phyloP scores from a whole-genome alignment of 345 rosid genomes.

The Salix udensis region DNA sequence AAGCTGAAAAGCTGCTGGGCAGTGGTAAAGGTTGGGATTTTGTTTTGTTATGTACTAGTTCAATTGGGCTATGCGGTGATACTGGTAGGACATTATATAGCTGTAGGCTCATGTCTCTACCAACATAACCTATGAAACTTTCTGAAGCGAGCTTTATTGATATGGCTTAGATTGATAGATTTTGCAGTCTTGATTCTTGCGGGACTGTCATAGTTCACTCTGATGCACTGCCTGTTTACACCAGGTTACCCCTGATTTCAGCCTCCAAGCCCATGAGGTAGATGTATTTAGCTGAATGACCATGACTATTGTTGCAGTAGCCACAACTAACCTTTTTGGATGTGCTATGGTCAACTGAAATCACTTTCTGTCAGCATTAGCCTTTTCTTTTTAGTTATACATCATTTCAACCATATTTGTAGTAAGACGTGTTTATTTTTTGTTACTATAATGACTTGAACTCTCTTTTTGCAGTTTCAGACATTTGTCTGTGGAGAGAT shows the following conservation, averaged over 20 bases:
- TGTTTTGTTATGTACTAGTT: constrained; percentile 14
- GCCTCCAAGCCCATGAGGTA: background rate
- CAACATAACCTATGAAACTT: background rate
- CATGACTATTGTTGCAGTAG: background rate
- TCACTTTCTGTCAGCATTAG: background rate
- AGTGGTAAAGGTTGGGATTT: constrained; percentile 69
- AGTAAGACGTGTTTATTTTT: background rate
- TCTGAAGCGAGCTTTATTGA: background rate
- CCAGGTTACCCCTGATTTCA: background rate
- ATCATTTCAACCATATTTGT: background rate
- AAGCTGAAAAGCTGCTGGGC: constrained; percentile 74
- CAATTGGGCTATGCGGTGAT: background rate
- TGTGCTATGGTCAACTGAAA: background rate
- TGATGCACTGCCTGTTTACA: background rate
- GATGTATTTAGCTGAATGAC: background rate
- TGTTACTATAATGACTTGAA: constrained; percentile 11
- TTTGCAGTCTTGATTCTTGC: background rate
- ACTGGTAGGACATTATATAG: background rate
- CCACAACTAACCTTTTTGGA: background rate
- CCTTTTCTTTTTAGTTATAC: background rate
- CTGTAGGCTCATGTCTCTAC: background rate
- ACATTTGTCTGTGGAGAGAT: constrained; percentile 88
- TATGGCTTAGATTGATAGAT: background rate
- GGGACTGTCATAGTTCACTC: background rate
- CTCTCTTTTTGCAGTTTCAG: constrained; percentile 62